phyloP scores from a whole-genome alignment of 768 basidiomycete genomes.

The Lactarius evosmus region DNA sequence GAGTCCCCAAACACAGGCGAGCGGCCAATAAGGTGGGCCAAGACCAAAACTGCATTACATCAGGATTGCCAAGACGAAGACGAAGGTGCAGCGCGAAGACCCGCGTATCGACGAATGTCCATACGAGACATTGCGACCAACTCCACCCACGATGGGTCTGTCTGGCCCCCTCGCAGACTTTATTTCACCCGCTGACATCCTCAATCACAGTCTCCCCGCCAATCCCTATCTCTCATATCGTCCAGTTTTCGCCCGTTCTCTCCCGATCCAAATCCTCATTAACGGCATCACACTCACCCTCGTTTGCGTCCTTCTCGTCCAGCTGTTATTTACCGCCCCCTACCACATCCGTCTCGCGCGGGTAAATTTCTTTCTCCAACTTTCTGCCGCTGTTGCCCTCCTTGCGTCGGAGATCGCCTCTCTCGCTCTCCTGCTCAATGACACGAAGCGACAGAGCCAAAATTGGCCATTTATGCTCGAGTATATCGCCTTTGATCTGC shows the following conservation, averaged over 20 bases:
- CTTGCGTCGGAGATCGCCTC: conserved; percentile 76
- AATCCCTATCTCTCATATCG: conserved; percentile 80
- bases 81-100: background rate
- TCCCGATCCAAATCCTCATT: conserved; percentile 87
- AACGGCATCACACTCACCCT: conserved; percentile 84
- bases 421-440: conserved; percentile 66
- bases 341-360: conserved; percentile 95
- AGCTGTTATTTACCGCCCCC: conserved; percentile 91
- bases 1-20: background rate
- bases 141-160: conserved; percentile 11
- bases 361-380: conserved; percentile 86
- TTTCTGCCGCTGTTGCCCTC: conserved; percentile 77
- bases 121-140: background rate
- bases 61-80: conserved; percentile 1
- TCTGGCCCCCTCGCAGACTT: background rate
- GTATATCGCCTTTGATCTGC: conserved; percentile 81
- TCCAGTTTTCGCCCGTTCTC: conserved; percentile 79
- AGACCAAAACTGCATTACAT: background rate
- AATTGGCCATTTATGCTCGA: conserved; percentile 95
- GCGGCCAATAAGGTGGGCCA: background rate
- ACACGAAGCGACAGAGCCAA: conserved; percentile 57
- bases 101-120: background rate
- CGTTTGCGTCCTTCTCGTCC: conserved; percentile 79
- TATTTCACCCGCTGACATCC: background rate
- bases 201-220: conserved; percentile 26